A percentile compares a stretch with the other conserved stretches of the same genome.
phyloP scores from a whole-genome alignment of 208 protist genomes.

The Angomonas desouzai region DNA sequence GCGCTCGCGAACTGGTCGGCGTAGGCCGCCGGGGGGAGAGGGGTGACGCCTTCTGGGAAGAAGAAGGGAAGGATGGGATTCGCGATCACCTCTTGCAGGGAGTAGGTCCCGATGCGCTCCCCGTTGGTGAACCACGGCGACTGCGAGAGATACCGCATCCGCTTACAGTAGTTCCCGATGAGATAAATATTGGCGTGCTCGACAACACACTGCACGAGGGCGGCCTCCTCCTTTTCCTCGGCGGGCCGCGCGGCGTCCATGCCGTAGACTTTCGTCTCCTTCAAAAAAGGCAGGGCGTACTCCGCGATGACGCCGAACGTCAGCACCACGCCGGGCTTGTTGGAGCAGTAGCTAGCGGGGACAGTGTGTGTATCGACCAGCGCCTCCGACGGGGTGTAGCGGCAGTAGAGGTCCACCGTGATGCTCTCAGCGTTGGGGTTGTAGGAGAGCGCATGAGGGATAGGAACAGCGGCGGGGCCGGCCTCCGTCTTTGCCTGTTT shows the following conservation, averaged over 20 bases:
- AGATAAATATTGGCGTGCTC: slow-evolving; percentile 78
- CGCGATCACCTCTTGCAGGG: slow-evolving; percentile 83
- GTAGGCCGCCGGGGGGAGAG: slow-evolving; percentile 6
- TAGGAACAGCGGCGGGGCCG: neutral
- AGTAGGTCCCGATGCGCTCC: slow-evolving; percentile 71
- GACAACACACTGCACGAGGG: slow-evolving; percentile 22
- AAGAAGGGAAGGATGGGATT: slow-evolving; percentile 75
- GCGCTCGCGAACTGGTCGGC: neutral
- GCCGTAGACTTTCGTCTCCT: neutral
- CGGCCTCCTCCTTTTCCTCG: neutral
- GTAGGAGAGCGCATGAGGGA: slow-evolving; percentile 59
- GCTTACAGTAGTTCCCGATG: slow-evolving; percentile 83
- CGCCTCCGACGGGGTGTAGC: slow-evolving; percentile 50
- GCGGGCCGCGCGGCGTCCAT: neutral
- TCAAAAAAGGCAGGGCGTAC: slow-evolving; percentile 64
- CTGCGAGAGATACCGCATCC: slow-evolving; percentile 81
- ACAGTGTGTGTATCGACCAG: slow-evolving; percentile 33
- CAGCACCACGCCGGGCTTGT: slow-evolving; percentile 53
- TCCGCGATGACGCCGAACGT: slow-evolving; percentile 76
- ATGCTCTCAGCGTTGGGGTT: slow-evolving; percentile 50
- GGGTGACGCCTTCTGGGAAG: slow-evolving; percentile 66
- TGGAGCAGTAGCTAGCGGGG: slow-evolving; percentile 63
- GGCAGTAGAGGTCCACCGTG: slow-evolving; percentile 59
- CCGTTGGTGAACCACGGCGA: slow-evolving; percentile 84
- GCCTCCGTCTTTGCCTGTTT: slow-evolving; percentile 1